Percentiles rank a stretch among this genome's conserved stretches.
Evolutionary conservation across 805 yeast genomes (phyloP).

Genomic region (Pichia paraexigua): DNA sequence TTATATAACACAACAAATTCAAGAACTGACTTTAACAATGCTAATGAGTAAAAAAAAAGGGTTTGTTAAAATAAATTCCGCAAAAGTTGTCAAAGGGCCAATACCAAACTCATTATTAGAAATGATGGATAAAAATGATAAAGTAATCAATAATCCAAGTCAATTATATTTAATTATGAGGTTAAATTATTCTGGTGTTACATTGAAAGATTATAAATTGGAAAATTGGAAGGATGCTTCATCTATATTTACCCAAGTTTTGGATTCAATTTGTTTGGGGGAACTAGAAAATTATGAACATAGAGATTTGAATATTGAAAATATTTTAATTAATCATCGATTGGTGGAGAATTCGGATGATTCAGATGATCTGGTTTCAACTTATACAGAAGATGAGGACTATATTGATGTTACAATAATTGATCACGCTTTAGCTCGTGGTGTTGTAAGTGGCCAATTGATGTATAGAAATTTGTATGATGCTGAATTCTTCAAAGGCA

Average conservation of each 20-base stretch:
- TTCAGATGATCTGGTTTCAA: neutral
- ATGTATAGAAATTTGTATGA: constrained; percentile 54
- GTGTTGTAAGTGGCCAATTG: constrained; percentile 27
- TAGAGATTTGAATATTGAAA: constrained; percentile 62
- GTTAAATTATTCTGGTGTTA: constrained; percentile 35
- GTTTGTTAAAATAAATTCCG: constrained; percentile 35
- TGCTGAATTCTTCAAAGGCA: constrained; percentile 52
- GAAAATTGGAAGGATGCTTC: constrained; percentile 32
- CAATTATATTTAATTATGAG: constrained; percentile 32
- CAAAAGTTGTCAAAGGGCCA: constrained; percentile 39
- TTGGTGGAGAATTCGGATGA: constrained; percentile 14
- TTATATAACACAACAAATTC: constrained; percentile 34
- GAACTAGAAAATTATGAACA: constrained; percentile 58
- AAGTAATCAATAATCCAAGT: neutral
- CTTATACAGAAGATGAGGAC: constrained; percentile 4
- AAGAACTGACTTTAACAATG: constrained; percentile 39
- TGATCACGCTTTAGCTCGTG: constrained; percentile 51
- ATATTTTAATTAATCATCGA: constrained; percentile 35
- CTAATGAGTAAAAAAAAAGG: constrained; percentile 35
- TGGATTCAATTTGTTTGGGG: constrained; percentile 39
- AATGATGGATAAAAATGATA: constrained; percentile 1
- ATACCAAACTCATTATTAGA: constrained; percentile 9
- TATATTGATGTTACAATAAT: constrained; percentile 38
- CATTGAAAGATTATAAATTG: constrained; percentile 37
- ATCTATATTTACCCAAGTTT: constrained; percentile 47